A percentile compares a stretch with the other conserved stretches of the same genome.
phyloP scores from a whole-genome alignment of 495 filamentous ascomycete genomes.

The Aspergillus sparsus region DNA sequence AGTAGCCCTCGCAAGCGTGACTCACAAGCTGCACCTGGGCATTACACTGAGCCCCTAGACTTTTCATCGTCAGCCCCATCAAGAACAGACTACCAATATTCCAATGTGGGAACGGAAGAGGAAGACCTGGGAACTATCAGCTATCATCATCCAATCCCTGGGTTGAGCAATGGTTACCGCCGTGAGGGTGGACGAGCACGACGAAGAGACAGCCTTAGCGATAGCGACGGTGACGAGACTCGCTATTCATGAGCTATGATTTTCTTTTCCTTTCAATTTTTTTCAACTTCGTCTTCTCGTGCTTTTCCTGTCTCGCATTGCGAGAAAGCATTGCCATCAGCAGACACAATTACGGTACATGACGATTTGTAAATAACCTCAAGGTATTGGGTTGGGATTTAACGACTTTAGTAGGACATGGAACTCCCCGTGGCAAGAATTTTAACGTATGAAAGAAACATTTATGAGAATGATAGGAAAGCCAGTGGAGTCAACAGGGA shows the following conservation, averaged over 20 bases:
- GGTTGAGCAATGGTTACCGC: conserved; percentile 58
- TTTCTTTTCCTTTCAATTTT: neutral
- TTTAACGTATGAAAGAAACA: neutral
- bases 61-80: conserved; percentile 47
- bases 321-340: neutral
- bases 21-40: conserved; percentile 40
- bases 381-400: neutral
- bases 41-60: conserved; percentile 60
- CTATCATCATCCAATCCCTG: conserved; percentile 79
- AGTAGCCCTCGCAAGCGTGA: conserved; percentile 44
- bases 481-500: too few relatives aligned
- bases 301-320: neutral
- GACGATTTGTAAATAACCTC: conserved; percentile 10
- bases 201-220: conserved; percentile 55
- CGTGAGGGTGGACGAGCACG: conserved; percentile 43
- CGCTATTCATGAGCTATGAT: conserved; percentile 27
- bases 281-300: conserved; percentile 7
- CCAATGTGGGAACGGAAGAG: conserved; percentile 55
- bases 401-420: conserved; percentile 2
- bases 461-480: neutral
- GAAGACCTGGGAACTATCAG: conserved; percentile 73
- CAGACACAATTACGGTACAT: too few relatives aligned
- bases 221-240: conserved; percentile 48
- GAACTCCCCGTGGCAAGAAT: conserved; percentile 4
- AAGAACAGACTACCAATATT: conserved; percentile 50